Evolutionary conservation across 1,284 basidiomycete genomes (phyloP), one percentile per base, ranked within the genome.

Genomic region (Austroboletus niveus): DNA sequence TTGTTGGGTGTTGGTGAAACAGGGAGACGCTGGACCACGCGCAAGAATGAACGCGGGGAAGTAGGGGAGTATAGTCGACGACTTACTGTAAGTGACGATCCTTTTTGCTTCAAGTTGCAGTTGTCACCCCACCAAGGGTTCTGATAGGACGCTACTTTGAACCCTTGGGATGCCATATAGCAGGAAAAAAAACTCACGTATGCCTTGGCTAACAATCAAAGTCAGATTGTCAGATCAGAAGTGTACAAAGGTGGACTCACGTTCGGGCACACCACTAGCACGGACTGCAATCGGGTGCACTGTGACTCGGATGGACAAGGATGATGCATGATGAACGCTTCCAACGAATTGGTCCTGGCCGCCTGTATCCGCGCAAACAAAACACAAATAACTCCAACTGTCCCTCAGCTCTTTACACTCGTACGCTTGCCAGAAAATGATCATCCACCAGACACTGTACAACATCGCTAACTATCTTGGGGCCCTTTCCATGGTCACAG

Each of bases 41-140:
- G 30, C 8, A 38, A 2, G 4, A 15, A 34, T 57, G 42, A 56
- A 47, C 36, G 20, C 14, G 34, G 47, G 8, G 22, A 20, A 48
- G 24, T 8, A 4, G 44, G 42, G 7, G 30, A 40, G 35, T 3
- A 22, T n/a, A 1, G 12, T 20, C 22, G 38, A 54, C 6, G 35
- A 79, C 89, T 72, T 64, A 96, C 94, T 77, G 78, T 97, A 97
- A 63, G 78, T 73, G 51, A 81, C 74, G 57, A 96, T 78, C 53
- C 93, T 92, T 74, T 82, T 69, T 94, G 91, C 72, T 78, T 85
- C 46, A 72, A 59, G 40, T 75, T 78, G 54, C 80, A 79, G 68
- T 84, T 82, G 73, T 89, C 86, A 75, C 94, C 94, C 94, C 94
- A 97, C 94, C 94, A 96, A 50, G 87, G 77, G 72, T 81, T 88